A percentile compares a stretch with the other conserved stretches of the same genome.
phyloP scores from a whole-genome alignment of 352 stramenopile genomes.

The Phytophthora pseudosyringae region DNA sequence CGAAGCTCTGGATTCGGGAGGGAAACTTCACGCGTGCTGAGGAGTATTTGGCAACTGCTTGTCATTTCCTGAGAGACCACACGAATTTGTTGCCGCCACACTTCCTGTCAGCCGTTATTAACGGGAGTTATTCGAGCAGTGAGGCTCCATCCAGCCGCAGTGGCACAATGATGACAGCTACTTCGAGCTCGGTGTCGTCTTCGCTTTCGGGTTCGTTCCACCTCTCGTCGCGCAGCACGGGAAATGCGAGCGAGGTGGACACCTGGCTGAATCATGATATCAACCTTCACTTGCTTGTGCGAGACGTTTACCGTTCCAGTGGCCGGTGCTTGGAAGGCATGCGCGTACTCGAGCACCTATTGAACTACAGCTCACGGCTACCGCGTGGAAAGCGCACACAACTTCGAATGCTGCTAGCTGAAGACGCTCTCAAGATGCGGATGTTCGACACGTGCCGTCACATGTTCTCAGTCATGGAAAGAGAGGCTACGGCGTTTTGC shows the following conservation, averaged over 20 bases:
- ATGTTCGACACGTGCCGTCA: slow-evolving; percentile 79
- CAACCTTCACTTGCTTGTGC: slow-evolving; percentile 80
- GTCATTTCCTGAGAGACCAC: slow-evolving; percentile 74
- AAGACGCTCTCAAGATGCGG: slow-evolving; percentile 77
- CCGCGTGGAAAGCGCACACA: slow-evolving; percentile 83
- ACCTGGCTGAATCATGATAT: slow-evolving; percentile 86
- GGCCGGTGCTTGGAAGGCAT: slow-evolving; percentile 82
- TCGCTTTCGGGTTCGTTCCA: slow-evolving; percentile 65
- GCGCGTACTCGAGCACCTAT: slow-evolving; percentile 76
- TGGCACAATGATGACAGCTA: slow-evolving; percentile 71
- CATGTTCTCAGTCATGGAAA: slow-evolving; percentile 77
- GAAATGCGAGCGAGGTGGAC: slow-evolving; percentile 79
- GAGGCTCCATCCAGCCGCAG: slow-evolving; percentile 62
- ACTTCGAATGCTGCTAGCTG: slow-evolving; percentile 78
- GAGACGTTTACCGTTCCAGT: slow-evolving; percentile 80
- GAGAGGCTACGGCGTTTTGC: slow-evolving; percentile 79
- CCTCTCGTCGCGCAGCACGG: slow-evolving; percentile 50
- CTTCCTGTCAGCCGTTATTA: slow-evolving; percentile 59
- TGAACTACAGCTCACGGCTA: slow-evolving; percentile 75
- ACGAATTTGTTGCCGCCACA: slow-evolving; percentile 70
- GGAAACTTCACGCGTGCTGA: slow-evolving; percentile 80
- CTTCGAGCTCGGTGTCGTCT: slow-evolving; percentile 73
- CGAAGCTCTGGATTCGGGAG: slow-evolving; percentile 80
- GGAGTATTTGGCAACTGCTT: slow-evolving; percentile 65
- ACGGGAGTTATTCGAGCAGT: slow-evolving; percentile 59